These are phyloP conservation scores for Capronia coronata DNA, from an alignment of 2,329 filamentous ascomycete species.

Conservation along the genomic window DNA sequence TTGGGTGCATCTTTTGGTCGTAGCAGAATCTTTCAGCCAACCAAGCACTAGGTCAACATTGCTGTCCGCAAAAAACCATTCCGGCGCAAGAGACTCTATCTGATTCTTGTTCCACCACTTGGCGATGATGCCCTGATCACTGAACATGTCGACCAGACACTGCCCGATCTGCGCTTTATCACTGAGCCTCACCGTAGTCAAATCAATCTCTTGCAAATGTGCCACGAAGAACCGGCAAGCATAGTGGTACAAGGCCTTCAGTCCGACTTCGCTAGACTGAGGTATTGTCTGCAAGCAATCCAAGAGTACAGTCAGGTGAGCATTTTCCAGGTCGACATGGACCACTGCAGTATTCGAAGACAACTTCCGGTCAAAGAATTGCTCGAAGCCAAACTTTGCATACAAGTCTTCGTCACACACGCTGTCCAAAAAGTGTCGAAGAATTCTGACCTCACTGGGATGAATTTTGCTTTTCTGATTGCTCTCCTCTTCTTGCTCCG, in stretches of 20 bases:
- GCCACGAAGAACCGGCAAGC: not conserved
- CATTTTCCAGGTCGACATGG: not conserved
- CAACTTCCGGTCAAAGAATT: slow-evolving; percentile 1
- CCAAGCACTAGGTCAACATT: not conserved
- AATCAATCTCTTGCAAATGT: slow-evolving; percentile 3
- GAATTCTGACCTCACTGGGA: not conserved
- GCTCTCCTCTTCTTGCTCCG: not conserved
- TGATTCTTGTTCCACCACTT: not conserved
- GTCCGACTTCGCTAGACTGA: not conserved
- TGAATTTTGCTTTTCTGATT: not conserved
- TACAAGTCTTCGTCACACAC: slow-evolving; percentile 3
- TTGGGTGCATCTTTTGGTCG: not conserved
- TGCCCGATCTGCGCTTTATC: slow-evolving; percentile 1
- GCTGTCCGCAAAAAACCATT: not conserved
- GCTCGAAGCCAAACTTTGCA: not conserved
- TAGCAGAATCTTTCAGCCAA: slow-evolving; percentile 1
- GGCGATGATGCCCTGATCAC: not conserved
- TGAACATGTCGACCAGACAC: slow-evolving; percentile 3
- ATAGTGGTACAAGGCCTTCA: not conserved
- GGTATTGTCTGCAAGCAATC: not conserved
- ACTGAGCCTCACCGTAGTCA: not conserved
- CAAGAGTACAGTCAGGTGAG: not conserved
- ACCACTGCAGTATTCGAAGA: not conserved
- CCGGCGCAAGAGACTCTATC: not conserved
- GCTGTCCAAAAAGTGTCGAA: not conserved